phyloP scores from a whole-genome alignment of 73 alveolate species.

The Breviolum minutum region DNA sequence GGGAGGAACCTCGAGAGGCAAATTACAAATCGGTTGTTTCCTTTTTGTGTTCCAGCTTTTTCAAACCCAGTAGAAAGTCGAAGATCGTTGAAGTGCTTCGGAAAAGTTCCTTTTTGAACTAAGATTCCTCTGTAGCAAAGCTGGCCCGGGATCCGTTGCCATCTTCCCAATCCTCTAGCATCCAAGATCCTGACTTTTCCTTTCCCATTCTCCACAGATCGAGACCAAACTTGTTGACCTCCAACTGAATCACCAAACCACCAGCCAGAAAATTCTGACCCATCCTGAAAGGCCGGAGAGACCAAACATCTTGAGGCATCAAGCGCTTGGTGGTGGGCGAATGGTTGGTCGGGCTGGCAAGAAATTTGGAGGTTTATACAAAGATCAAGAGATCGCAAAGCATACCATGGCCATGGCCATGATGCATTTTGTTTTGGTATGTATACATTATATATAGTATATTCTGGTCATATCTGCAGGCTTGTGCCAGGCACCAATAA shows the following conservation, averaged over 20 bases:
- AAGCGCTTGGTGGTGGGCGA: not conserved
- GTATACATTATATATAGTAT: not conserved
- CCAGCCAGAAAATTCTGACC: constrained; percentile 83
- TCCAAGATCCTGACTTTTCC: not conserved
- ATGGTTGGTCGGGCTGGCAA: not conserved
- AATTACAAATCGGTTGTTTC: not conserved
- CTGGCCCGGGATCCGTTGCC: not conserved
- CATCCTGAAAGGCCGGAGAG: constrained; percentile 18
- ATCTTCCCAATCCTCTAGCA: not conserved
- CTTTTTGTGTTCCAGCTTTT: too few species aligned
- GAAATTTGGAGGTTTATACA: too few species aligned
- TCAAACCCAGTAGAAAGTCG: too few species aligned
- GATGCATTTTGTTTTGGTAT: not conserved
- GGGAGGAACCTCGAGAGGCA: constrained; percentile 47
- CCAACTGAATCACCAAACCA: constrained; percentile 79
- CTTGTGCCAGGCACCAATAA: too few species aligned
- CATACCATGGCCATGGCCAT: too few species aligned
- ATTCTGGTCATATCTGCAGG: too few species aligned
- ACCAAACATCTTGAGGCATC: not conserved
- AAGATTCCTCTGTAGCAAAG: not conserved
- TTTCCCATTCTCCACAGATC: constrained; percentile 50
- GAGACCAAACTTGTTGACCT: constrained; percentile 83
- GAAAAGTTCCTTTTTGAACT: not conserved
- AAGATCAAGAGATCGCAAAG: too few species aligned
- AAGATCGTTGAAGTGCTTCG: not conserved